Percentiles rank a stretch among this genome's conserved stretches.
Conservation (phyloP, 768 basidiomycete species). For the Imleria badia region DNA sequence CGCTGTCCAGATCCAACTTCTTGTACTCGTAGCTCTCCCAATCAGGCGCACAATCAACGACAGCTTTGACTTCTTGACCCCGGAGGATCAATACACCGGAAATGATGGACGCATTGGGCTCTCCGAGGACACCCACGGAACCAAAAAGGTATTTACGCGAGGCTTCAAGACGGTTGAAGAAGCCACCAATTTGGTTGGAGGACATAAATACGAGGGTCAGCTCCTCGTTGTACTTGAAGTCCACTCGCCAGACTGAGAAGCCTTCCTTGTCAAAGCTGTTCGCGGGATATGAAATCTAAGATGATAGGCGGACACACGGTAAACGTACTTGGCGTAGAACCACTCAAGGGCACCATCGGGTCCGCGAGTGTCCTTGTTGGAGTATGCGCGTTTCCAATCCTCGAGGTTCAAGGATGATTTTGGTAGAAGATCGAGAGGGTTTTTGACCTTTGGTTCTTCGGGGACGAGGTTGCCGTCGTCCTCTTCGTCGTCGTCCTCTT, state of each 20-base stretch:
- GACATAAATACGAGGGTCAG: slow-evolving; percentile 94
- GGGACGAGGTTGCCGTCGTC: slow-evolving; percentile 76
- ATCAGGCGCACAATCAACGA: slow-evolving; percentile 83
- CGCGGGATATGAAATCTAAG: background rate
- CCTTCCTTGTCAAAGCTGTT: slow-evolving; percentile 82
- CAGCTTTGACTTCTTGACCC: slow-evolving; percentile 69
- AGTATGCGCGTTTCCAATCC: slow-evolving; percentile 98
- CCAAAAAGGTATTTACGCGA: slow-evolving; percentile 97
- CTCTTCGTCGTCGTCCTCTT: slow-evolving; percentile 58
- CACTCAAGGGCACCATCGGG: slow-evolving; percentile 83
- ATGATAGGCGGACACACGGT: background rate
- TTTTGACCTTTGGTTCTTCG: slow-evolving; percentile 87
- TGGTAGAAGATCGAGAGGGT: slow-evolving; percentile 90
- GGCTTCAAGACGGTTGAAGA: slow-evolving; percentile 97
- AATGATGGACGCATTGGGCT: slow-evolving; percentile 74
- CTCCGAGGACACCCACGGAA: slow-evolving; percentile 88
- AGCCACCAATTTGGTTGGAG: slow-evolving; percentile 88
- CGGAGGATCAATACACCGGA: slow-evolving; percentile 80
- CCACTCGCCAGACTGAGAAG: slow-evolving; percentile 88
- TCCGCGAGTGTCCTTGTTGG: slow-evolving; percentile 95
- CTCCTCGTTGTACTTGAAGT: slow-evolving; percentile 97
- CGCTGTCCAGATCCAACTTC: slow-evolving; percentile 71
- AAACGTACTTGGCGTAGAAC: slow-evolving; percentile 89
- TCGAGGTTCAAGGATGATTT: slow-evolving; percentile 87
- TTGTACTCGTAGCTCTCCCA: slow-evolving; percentile 86